Base-by-base conservation (phyloP, 1,139 yeast species). In the Spathaspora jeffriesii region DNA sequence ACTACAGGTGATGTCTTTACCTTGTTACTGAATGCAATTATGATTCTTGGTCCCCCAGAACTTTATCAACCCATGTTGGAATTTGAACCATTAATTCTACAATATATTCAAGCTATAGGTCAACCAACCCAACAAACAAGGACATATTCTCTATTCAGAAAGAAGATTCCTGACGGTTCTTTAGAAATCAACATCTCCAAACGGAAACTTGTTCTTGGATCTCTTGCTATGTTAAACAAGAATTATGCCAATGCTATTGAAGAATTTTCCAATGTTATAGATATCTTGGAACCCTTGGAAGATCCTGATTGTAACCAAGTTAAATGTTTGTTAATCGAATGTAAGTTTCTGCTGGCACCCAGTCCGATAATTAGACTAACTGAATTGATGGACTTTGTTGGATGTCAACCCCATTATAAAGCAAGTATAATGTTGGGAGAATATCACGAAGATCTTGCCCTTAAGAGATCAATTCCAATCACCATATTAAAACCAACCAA, bases 201-300 rank as follows among this genome's bases (percentile, higher is more conserved):
- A 20, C 42, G 49, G 15, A 36, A 40, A 14, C 37, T 50, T 13
- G 43, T 53, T 9, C 45, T 42, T 32, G 55, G 52, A 2, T 51
- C 45, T 21, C 45, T 53, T 31, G 44, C 50, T 18, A 47, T 53
- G 54, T 47, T 51, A 14, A 47, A 53, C 17, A 45, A 47, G 15
- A 43, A 53, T 38, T 53, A 50, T 27, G 27, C 34, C 9, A 49
- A 47, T 15, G 54, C 55, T 11, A 31, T 14, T 11, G 39, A 36
- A 9, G 28, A 40, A 15, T 51, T 52, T 13, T 18, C 38, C 23
- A 17, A 17, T 6, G 13, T 18, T 9, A 34, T 34, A 11, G 38
- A 34, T 17, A 17, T 34, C 2, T 34, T 34, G 11, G 38, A 34
- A 5, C 38, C 38, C 4, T 18, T 18, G 22, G 38, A 17, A 18